A percentile compares a stretch with the other conserved stretches of the same genome.
phyloP scores from a whole-genome alignment of 768 basidiomycete species.

The Suillus subluteus region DNA sequence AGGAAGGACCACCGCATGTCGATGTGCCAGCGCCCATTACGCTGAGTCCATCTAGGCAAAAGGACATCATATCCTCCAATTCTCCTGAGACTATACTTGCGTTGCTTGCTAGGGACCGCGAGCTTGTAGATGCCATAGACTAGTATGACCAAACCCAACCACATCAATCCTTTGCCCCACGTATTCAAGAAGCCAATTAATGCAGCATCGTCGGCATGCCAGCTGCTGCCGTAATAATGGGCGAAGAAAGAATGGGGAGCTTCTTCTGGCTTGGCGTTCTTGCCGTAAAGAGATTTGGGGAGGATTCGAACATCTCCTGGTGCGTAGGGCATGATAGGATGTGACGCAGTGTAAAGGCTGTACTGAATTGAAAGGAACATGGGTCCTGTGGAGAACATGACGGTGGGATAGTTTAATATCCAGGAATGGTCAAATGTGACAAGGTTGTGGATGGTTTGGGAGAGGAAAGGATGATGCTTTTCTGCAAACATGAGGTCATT shows the following conservation, averaged over 20 bases:
- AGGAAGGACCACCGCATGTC: constrained; percentile 62
- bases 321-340: constrained; percentile 52
- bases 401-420: constrained; percentile 97
- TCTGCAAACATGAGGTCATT: constrained; percentile 97
- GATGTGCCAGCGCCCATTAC: constrained; percentile 74
- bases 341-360: constrained; percentile 77
- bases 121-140: constrained; percentile 68
- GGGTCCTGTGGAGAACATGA: constrained; percentile 99
- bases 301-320: constrained; percentile 86
- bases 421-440: constrained; percentile 91
- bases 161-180: constrained; percentile 90
- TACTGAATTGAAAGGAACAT: constrained; percentile 98
- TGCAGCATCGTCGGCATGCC: constrained; percentile 98
- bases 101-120: constrained; percentile 57
- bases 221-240: constrained; percentile 98
- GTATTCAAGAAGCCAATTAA: constrained; percentile 91
- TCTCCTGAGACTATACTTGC: constrained; percentile 60
- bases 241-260: constrained; percentile 92
- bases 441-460: constrained; percentile 91
- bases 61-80: constrained; percentile 79
- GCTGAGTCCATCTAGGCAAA: constrained; percentile 72
- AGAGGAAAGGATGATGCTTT: constrained; percentile 85
- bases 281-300: constrained; percentile 97
- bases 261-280: constrained; percentile 84
- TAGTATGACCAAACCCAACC: constrained; percentile 75